Conservation (phyloP, 495 filamentous ascomycete genomes). For the Lindgomyces ingoldianus region DNA sequence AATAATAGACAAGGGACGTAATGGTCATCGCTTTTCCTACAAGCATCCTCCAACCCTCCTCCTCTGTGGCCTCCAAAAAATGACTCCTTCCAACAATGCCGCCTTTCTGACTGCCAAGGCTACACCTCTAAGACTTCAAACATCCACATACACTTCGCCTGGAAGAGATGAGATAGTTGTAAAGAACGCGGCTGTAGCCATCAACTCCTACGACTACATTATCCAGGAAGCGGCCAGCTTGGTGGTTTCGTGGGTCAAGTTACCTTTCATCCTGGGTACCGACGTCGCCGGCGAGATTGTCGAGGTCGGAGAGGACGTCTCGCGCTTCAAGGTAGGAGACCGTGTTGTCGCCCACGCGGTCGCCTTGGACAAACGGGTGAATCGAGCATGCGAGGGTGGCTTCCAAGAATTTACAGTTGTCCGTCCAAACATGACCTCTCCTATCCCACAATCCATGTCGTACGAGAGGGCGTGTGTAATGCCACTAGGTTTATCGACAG, state of each 20-base stretch:
- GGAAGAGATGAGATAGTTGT: slow-evolving; percentile 44
- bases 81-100: slow-evolving; percentile 3
- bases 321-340: slow-evolving; percentile 52
- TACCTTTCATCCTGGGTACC: slow-evolving; percentile 55
- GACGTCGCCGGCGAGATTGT: slow-evolving; percentile 58
- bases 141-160: slow-evolving; percentile 27
- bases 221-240: slow-evolving; percentile 45
- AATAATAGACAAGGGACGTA: neutral
- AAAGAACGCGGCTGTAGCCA: slow-evolving; percentile 46
- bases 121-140: neutral
- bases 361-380: neutral
- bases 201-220: slow-evolving; percentile 54
- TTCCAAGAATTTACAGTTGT: slow-evolving; percentile 35
- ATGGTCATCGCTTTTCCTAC: neutral
- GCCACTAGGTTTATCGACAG: slow-evolving; percentile 33
- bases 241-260: slow-evolving; percentile 41
- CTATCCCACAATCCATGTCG: slow-evolving; percentile 25
- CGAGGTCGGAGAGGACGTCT: slow-evolving; percentile 51
- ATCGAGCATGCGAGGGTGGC: neutral
- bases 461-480: slow-evolving; percentile 31
- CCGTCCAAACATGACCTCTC: slow-evolving; percentile 1
- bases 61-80: neutral
- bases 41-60: neutral
- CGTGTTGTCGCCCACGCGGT: slow-evolving; percentile 43
- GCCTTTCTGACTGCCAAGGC: neutral